phyloP scores from a whole-genome alignment of 345 rosid genomes.

The Citrus inodora region DNA sequence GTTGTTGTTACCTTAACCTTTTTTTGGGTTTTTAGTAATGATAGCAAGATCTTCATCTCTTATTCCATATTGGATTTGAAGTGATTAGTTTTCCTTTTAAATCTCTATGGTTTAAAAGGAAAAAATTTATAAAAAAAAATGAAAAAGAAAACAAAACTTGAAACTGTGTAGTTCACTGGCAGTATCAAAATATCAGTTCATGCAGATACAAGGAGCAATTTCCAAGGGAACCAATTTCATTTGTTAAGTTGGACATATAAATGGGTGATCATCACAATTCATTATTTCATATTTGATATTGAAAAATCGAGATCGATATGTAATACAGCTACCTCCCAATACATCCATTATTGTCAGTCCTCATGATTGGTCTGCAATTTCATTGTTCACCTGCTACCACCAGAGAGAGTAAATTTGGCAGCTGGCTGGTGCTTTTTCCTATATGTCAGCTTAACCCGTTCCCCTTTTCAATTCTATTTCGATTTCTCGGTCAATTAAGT shows the following conservation, averaged over 20 bases:
- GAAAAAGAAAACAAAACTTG: not conserved
- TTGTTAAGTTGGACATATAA: not conserved
- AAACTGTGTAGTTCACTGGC: not conserved
- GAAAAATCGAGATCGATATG: not conserved
- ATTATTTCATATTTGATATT: not conserved
- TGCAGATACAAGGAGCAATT: not conserved
- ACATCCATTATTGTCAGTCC: constrained; percentile 21
- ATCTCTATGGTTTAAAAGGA: not conserved
- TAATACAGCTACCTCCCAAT: constrained; percentile 30
- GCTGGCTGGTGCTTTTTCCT: constrained; percentile 7
- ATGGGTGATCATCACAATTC: not conserved
- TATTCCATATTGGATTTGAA: too few relatives aligned
- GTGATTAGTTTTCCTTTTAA: too few relatives aligned
- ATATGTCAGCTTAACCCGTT: not conserved
- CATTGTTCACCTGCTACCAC: not conserved
- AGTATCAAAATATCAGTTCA: not conserved
- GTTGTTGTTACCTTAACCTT: not conserved
- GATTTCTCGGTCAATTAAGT: not conserved
- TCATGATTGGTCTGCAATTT: constrained; percentile 22
- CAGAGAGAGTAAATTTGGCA: constrained; percentile 8
- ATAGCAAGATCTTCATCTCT: too few relatives aligned
- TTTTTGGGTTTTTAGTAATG: not conserved
- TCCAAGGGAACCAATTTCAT: constrained; percentile 3
- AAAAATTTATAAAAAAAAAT: too few relatives aligned
- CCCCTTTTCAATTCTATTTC: not conserved